These are phyloP conservation scores for Ganoderma leucocontextum DNA, from an alignment of 1,284 basidiomycete genomes.

Conservation along the genomic window DNA sequence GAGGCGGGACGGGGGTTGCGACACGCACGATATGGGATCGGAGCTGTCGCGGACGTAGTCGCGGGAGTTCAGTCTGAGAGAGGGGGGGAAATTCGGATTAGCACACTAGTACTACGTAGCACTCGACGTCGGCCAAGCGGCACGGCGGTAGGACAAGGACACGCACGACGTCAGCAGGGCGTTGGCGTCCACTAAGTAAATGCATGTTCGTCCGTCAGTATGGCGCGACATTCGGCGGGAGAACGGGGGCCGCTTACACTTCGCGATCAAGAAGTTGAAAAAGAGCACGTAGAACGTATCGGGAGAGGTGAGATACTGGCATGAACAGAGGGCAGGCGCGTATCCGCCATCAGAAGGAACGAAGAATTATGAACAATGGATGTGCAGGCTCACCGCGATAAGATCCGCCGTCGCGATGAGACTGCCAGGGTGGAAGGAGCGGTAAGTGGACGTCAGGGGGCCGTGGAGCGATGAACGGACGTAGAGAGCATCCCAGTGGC, in stretches of 20 bases:
- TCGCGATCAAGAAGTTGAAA: constrained; percentile 5
- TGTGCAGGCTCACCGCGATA: background rate
- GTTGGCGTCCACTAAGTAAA: background rate
- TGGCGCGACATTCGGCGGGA: background rate
- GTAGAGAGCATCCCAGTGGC: background rate
- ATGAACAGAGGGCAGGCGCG: background rate
- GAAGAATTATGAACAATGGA: no score
- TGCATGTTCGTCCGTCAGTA: background rate
- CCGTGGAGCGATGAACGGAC: background rate
- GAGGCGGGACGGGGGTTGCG: no score
- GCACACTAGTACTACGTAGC: no score
- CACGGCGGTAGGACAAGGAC: background rate
- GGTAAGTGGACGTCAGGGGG: background rate
- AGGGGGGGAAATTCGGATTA: no score
- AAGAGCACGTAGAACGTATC: constrained; percentile 4
- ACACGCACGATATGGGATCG: no score
- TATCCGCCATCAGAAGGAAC: background rate
- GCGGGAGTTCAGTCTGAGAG: no score
- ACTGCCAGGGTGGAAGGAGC: background rate
- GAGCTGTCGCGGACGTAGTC: no score
- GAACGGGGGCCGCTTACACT: background rate
- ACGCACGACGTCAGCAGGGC: constrained; percentile 1
- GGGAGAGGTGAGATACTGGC: background rate
- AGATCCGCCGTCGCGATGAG: background rate
- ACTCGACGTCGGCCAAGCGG: background rate